phyloP scores from a whole-genome alignment of 2,329 filamentous ascomycete genomes.

The Trichocomaceae sp. region DNA sequence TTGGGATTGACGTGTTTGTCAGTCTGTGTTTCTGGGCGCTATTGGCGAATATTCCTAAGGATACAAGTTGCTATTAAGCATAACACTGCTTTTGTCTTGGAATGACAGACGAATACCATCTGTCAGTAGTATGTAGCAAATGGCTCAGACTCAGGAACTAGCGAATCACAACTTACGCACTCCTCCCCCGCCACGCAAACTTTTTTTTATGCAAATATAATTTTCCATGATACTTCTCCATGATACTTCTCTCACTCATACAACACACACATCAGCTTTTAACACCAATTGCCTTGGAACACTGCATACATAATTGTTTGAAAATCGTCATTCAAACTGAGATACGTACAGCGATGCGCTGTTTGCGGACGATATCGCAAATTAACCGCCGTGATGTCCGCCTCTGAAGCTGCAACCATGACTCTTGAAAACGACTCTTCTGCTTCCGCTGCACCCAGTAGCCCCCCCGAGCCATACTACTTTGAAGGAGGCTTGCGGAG shows the following conservation, averaged over 20 bases:
- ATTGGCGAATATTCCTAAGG: neutral
- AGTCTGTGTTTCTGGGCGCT: neutral
- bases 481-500: constrained; percentile 65
- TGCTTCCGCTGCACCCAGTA: constrained; percentile 27
- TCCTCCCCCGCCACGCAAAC: neutral
- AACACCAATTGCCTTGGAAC: neutral
- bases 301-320: neutral
- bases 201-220: neutral
- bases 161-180: no score
- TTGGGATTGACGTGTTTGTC: neutral
- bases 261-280: neutral
- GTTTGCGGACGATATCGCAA: constrained; percentile 6
- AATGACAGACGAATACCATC: neutral
- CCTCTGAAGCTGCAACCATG: constrained; percentile 5
- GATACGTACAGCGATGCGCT: constrained; percentile 2
- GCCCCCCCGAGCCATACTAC: constrained; percentile 63
- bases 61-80: neutral
- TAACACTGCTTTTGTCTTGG: neutral
- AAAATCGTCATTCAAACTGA: neutral
- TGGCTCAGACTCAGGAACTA: no score
- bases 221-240: neutral
- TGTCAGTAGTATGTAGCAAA: no score
- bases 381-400: neutral
- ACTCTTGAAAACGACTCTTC: constrained; percentile 21
- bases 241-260: neutral